Base-by-base conservation (phyloP, 345 rosid genomes). In the Balakata baccata region DNA sequence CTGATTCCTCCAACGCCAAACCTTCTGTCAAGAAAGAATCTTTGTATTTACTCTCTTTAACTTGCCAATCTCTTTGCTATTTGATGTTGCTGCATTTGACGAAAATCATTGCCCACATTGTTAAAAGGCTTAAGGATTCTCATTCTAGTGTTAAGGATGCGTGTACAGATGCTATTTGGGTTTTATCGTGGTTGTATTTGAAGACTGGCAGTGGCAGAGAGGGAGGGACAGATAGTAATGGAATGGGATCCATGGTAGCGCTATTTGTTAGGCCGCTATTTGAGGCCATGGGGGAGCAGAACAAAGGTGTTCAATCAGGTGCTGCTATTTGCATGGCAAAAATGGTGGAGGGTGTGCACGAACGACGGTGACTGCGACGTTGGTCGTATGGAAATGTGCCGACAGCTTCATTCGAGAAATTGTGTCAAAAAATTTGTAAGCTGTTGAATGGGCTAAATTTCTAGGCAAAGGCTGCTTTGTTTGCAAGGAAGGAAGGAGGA, bases 251-350 rank as follows among this genome's bases (percentile, higher is more conserved):
- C 18, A 71, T 85, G 70, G 92, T 93, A 51, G 96, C 87, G 25
- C 52, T 96, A 79, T 96, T 93, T 66, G 97, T 86, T 54, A 91
- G 85, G 86, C 98, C 97, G 9, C 73, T 96, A 78, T 88, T 96
- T 45, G 99, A 93, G 81, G 99, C 93, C 3, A 96, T 96, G 99
- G 93, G 91, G 39, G 99, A 96, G 77, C 99, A 96, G 88, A 91
- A 89, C 77, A 96, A 90, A 77, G 87, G 83, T 50, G 97, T 89
- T 41, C 99, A 93, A 81, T 84, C 92, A 22, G 98, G 97, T 63
- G 98, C 98, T 14, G 90, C 98, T 8, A 74, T 84, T 38, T 96
- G 97, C 81, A 85, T 93, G 97, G 95, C 93, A 34, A 93, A 84
- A 86, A 85, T 93, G 95, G 91, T 96, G 72, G 97, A 96, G 23